A percentile compares a stretch with the other conserved stretches of the same genome.
These are phyloP conservation scores for Scheffersomyces illinoinensis DNA, from an alignment of 1,139 yeast genomes.

Conservation along the genomic window DNA sequence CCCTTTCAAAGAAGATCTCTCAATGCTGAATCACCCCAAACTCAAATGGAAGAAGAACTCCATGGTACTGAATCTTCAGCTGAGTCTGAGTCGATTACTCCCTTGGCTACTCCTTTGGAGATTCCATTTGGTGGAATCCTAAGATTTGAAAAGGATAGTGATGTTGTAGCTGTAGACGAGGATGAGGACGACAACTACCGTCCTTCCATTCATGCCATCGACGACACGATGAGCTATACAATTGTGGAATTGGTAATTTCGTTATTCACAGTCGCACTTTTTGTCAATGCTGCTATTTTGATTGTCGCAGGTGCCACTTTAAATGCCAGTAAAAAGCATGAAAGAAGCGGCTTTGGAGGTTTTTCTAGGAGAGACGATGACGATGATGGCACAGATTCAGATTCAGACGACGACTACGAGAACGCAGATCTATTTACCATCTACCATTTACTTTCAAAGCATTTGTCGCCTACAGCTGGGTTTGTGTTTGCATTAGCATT, in stretches of 20 bases:
- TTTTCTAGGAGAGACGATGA: slow-evolving; percentile 15
- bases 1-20: slow-evolving; percentile 13
- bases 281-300: slow-evolving; percentile 81
- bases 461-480: slow-evolving; percentile 90
- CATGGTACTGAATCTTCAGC: slow-evolving; percentile 1
- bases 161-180: slow-evolving; percentile 9
- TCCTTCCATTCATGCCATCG: slow-evolving; percentile 73
- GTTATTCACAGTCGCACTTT: slow-evolving; percentile 75
- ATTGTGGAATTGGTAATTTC: slow-evolving; percentile 77
- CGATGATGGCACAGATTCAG: slow-evolving; percentile 23
- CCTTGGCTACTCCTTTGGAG: slow-evolving; percentile 11
- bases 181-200: slow-evolving; percentile 40
- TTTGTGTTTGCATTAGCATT: slow-evolving; percentile 88
- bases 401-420: slow-evolving; percentile 47
- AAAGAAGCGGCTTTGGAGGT: neutral
- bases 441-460: slow-evolving; percentile 68
- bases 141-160: slow-evolving; percentile 14
- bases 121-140: neutral
- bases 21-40: slow-evolving; percentile 1
- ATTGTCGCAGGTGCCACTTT: slow-evolving; percentile 86
- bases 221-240: slow-evolving; percentile 68
- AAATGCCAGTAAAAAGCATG: slow-evolving; percentile 12
- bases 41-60: neutral
- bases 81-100: slow-evolving; percentile 7
- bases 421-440: slow-evolving; percentile 86